Conservation (phyloP, 495 filamentous ascomycete genomes). For the Durotheca rogersii region DNA sequence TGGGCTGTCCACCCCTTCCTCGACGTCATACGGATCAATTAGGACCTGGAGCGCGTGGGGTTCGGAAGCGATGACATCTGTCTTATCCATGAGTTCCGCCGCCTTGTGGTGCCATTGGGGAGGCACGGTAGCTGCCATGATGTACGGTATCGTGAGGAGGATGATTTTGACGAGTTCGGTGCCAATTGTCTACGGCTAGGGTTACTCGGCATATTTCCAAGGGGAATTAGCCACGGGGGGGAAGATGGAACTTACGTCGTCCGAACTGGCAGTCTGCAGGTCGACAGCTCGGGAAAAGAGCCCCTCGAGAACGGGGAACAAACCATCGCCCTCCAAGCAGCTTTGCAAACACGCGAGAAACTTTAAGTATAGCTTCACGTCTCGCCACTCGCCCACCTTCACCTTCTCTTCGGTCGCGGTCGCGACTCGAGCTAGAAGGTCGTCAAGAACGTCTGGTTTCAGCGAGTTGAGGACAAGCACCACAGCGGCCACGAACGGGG, state of each 20-base stretch:
- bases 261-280: conserved; percentile 84
- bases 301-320: conserved; percentile 83
- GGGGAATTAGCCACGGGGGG: background rate
- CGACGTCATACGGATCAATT: conserved; percentile 76
- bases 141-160: conserved; percentile 87
- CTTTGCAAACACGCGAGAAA: conserved; percentile 81
- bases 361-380: conserved; percentile 85
- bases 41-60: conserved; percentile 78
- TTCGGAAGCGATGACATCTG: conserved; percentile 83
- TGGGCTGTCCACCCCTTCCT: conserved; percentile 41
- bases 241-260: conserved; percentile 74
- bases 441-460: conserved; percentile 67
- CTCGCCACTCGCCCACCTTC: conserved; percentile 75
- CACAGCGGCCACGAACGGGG: conserved; percentile 84
- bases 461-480: conserved; percentile 72
- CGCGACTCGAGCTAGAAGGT: conserved; percentile 63
- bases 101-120: conserved; percentile 68
- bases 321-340: conserved; percentile 75
- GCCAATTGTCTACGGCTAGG: conserved; percentile 61
- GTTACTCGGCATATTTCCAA: conserved; percentile 5
- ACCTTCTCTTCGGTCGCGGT: conserved; percentile 61
- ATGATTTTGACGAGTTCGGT: conserved; percentile 94
- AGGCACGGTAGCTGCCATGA: conserved; percentile 71
- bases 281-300: conserved; percentile 82
- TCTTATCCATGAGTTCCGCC: conserved; percentile 79